Evolutionary conservation across 768 basidiomycete genomes (phyloP).

Genomic region (Russula sp.): DNA sequence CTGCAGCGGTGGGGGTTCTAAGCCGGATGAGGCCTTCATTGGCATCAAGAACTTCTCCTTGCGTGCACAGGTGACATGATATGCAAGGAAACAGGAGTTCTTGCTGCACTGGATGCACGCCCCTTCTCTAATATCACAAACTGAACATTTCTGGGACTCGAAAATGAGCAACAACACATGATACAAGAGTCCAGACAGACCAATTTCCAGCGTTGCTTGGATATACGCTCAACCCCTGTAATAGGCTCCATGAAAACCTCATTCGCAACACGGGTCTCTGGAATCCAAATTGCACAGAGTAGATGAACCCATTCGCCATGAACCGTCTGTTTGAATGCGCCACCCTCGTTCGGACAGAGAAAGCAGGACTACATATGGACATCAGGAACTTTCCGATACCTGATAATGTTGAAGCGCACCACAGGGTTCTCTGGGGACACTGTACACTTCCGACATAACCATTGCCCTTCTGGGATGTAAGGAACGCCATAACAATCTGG

Average conservation of each 20-base stretch:
- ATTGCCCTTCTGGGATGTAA: constrained; percentile 98
- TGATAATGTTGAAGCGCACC: constrained; percentile 41
- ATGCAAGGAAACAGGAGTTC: constrained; percentile 84
- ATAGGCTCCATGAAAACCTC: constrained; percentile 98
- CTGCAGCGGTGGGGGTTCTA: constrained; percentile 65
- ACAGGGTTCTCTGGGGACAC: constrained; percentile 96
- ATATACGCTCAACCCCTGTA: constrained; percentile 79
- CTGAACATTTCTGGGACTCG: constrained; percentile 47
- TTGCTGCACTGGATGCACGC: constrained; percentile 97
- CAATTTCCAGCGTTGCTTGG: constrained; percentile 90
- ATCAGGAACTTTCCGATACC: background rate
- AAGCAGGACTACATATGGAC: constrained; percentile 72
- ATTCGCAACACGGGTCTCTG: constrained; percentile 88
- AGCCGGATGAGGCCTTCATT: constrained; percentile 76
- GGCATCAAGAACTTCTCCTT: constrained; percentile 79
- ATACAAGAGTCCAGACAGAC: constrained; percentile 42
- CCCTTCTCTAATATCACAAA: constrained; percentile 57
- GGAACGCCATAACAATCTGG: constrained; percentile 98
- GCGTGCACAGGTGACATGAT: constrained; percentile 91
- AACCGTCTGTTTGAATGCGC: constrained; percentile 96
- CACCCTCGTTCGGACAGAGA: constrained; percentile 95
- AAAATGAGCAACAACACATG: background rate
- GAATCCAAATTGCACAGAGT: constrained; percentile 95
- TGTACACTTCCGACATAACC: constrained; percentile 97
- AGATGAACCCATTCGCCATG: constrained; percentile 94